A percentile compares a stretch with the other conserved stretches of the same genome.
These are phyloP conservation scores for Penicillium sp. DNA, from an alignment of 2,329 filamentous ascomycete genomes.

Conservation along the genomic window DNA sequence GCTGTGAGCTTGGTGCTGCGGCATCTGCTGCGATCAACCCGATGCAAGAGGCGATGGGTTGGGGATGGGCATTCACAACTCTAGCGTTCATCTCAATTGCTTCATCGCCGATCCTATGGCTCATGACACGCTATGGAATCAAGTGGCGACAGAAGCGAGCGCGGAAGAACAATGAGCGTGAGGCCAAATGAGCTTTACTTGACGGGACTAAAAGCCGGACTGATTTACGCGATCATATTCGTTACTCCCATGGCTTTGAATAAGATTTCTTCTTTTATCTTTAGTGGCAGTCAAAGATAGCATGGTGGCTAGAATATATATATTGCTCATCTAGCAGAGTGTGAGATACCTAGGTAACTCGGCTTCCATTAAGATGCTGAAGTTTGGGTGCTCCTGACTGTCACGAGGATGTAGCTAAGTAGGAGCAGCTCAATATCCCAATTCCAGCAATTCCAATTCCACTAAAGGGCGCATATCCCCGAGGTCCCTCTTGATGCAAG, in stretches of 20 bases:
- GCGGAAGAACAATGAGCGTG: constrained; percentile 4
- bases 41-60: constrained; percentile 37
- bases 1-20: constrained; percentile 40
- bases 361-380: too few relatives aligned
- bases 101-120: constrained; percentile 24
- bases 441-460: background rate
- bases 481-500: background rate
- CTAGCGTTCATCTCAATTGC: constrained; percentile 29
- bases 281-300: too few relatives aligned
- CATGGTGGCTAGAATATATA: too few relatives aligned
- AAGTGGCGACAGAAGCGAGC: constrained; percentile 25
- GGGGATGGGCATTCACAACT: constrained; percentile 42
- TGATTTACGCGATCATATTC: background rate
- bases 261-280: background rate
- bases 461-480: background rate
- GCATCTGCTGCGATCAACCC: constrained; percentile 38
- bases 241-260: background rate
- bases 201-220: background rate
- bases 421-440: background rate
- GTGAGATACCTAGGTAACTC: too few relatives aligned
- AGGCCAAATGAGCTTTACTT: background rate
- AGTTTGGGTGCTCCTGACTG: too few relatives aligned
- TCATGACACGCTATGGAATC: constrained; percentile 26
- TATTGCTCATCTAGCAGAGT: too few relatives aligned
- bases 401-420: too few relatives aligned